A percentile compares a stretch with the other conserved stretches of the same genome.
phyloP scores from a whole-genome alignment of 768 basidiomycete genomes.

The Lactarius evosmus region DNA sequence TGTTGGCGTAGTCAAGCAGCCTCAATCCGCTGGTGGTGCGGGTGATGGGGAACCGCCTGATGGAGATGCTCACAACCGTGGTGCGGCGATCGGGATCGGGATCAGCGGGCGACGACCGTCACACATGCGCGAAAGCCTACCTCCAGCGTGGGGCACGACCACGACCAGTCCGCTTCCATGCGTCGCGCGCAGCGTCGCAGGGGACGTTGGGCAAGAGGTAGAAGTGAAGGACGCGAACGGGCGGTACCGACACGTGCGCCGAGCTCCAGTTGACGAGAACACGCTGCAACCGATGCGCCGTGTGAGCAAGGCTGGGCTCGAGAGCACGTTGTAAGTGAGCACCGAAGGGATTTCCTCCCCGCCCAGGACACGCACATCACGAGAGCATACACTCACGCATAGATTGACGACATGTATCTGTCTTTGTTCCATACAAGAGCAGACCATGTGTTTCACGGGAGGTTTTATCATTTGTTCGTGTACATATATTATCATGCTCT shows the following conservation, averaged over 20 bases:
- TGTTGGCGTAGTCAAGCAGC: constrained; percentile 56
- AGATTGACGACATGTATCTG: not conserved
- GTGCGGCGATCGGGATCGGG: constrained; percentile 40
- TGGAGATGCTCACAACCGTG: constrained; percentile 34
- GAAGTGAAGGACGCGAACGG: constrained; percentile 86
- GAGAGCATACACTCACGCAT: not conserved
- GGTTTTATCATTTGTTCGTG: constrained; percentile 1
- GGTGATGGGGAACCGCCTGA: constrained; percentile 33
- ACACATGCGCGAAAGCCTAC: constrained; percentile 73
- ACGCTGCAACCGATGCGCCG: constrained; percentile 87
- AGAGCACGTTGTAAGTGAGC: constrained; percentile 43
- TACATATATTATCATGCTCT: constrained; percentile 7
- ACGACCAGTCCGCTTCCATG: constrained; percentile 25
- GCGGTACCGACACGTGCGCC: constrained; percentile 81
- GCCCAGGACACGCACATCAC: not conserved
- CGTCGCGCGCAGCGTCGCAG: constrained; percentile 40
- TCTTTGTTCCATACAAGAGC: not conserved
- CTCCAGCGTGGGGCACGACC: constrained; percentile 46
- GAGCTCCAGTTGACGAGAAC: constrained; percentile 82
- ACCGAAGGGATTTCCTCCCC: not conserved
- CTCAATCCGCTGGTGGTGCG: constrained; percentile 35
- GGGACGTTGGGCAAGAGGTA: constrained; percentile 75
- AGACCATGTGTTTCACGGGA: constrained; percentile 2
- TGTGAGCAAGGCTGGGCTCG: constrained; percentile 91
- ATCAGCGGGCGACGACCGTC: constrained; percentile 47